These are phyloP conservation scores for Scedosporium minutisporum DNA, from an alignment of 2,329 filamentous ascomycete genomes.

Conservation along the genomic window DNA sequence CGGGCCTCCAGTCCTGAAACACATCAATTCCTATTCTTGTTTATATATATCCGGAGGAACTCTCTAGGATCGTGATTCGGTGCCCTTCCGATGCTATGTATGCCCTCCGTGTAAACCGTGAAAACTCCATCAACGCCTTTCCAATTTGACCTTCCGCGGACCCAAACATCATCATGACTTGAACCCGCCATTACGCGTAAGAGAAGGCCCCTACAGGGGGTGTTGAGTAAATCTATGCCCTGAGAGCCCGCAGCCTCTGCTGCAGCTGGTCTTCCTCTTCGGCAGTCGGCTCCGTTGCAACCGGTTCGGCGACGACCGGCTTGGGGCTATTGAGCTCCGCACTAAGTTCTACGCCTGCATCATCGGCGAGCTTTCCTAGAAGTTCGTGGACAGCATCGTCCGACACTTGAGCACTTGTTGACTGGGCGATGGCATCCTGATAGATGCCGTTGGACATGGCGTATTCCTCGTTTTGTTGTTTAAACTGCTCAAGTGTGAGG, in stretches of 20 bases:
- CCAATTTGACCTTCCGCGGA: not conserved
- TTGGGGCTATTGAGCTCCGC: constrained; percentile 58
- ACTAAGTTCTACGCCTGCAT: constrained; percentile 73
- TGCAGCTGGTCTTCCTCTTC: constrained; percentile 71
- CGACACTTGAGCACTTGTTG: constrained; percentile 62
- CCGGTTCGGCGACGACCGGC: constrained; percentile 48
- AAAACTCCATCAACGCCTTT: not conserved
- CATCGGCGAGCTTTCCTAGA: constrained; percentile 77
- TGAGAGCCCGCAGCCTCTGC: constrained; percentile 46
- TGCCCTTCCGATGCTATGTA: not conserved
- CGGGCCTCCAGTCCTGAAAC: too few species aligned
- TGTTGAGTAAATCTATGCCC: constrained; percentile 27
- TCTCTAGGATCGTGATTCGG: too few species aligned
- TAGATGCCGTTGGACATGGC: constrained; percentile 64
- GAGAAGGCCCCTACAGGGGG: not conserved
- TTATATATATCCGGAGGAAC: too few species aligned
- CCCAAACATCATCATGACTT: not conserved
- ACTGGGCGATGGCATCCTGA: constrained; percentile 73
- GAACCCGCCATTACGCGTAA: not conserved
- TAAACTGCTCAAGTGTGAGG: constrained; percentile 51
- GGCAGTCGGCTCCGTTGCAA: constrained; percentile 56
- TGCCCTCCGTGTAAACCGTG: not conserved
- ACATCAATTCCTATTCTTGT: too few species aligned
- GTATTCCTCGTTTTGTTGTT: constrained; percentile 54
- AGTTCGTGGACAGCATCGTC: constrained; percentile 80